Evolutionary conservation across 805 yeast species (phyloP), one percentile per base, ranked within the genome.

Genomic region (Ogataea ganodermae): DNA sequence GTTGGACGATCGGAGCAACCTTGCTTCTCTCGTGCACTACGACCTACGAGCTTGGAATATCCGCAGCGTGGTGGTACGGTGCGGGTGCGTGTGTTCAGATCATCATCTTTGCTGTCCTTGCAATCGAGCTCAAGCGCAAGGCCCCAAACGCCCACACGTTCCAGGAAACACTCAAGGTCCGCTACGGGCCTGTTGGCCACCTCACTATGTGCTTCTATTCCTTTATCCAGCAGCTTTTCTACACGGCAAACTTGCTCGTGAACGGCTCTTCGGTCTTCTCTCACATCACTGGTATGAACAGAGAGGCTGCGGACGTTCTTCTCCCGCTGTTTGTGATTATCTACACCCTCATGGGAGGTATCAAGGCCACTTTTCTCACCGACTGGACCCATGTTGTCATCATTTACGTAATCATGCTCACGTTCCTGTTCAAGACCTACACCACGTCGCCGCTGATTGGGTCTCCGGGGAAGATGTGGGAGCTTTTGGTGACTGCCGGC

Each of bases 311-410:
- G 2, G 56, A 61, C 26, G 64, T 67, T 13, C 51, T 69, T 20
- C 58, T 69, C 18, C 74, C 73, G 1, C 44, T 69, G 13, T 70
- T 70, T 35, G 72, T 68, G 31, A 57, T 65, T 14, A 55, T 68
- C 24, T 70, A 70, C 51, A 68, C 73, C 1, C 55, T 68, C n/a
- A 56, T 69, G 41, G 74, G 75, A 24, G 75, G 74, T 36, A 64
- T 70, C 44, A 70, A 70, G 46, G 73, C 74, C 2, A 68, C 74
- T 3, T 69, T 70, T 51, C 56, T 70, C 28, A 66, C 74, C 6
- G 74, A 70, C 52, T 68, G 68, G 66, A 61, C 63, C 24, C 73
- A 70, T 49, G 67, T 69, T 8, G 70, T 67, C 23, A 66, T 69
- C 32, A 66, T 69, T 35, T 67, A 55, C 49, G 60, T 59, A 6